Conservation (phyloP, 2,329 filamentous ascomycete species). For the Botryotinia calthae region DNA sequence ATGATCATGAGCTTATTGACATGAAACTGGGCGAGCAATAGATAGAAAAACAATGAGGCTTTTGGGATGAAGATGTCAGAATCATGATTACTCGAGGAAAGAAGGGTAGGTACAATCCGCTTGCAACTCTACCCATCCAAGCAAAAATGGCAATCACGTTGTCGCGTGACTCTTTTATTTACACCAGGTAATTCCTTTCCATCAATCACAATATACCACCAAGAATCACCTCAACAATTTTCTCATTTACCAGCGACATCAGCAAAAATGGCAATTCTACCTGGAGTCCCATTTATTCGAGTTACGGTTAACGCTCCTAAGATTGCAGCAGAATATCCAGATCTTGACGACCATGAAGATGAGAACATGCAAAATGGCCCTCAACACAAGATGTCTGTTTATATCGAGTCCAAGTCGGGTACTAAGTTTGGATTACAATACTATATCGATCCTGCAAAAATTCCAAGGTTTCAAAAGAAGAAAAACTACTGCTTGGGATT, state of each 20-base stretch:
- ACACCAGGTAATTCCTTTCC: not conserved
- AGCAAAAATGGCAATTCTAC: constrained; percentile 6
- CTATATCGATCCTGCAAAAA: not conserved
- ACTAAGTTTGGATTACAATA: constrained; percentile 1
- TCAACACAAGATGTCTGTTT: constrained; percentile 10
- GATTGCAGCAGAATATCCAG: not conserved
- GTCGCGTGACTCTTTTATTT: not conserved
- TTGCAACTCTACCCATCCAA: not conserved
- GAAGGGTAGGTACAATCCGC: not conserved
- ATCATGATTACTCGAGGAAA: not conserved
- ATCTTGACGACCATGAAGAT: not conserved
- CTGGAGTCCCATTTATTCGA: constrained; percentile 6
- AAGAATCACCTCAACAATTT: not conserved
- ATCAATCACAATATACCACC: not conserved
- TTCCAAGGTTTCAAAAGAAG: not conserved
- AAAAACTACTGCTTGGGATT: constrained; percentile 9
- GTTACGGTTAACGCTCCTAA: not conserved
- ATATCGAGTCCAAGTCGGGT: not conserved
- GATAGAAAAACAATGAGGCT: not conserved
- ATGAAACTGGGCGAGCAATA: not conserved
- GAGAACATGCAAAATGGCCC: not conserved
- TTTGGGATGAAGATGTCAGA: not conserved
- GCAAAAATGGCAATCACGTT: not conserved
- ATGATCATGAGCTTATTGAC: not conserved
- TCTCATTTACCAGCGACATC: not conserved